phyloP scores from a whole-genome alignment of 1,139 yeast genomes.

The Kodamaea ohmeri region DNA sequence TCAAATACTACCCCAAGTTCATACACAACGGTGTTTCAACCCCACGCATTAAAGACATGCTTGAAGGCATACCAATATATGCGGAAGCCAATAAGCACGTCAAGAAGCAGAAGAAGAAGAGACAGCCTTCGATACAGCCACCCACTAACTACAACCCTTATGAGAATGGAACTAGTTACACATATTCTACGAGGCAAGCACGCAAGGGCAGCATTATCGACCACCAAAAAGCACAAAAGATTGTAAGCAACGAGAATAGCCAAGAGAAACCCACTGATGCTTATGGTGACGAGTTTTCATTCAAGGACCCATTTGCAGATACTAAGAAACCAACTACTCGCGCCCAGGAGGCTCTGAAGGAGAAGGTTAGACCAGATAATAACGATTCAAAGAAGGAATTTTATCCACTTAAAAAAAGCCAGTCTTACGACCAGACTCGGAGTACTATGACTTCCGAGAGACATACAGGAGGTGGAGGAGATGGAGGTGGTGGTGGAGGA shows the following conservation, averaged over 20 bases:
- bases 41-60: slow-evolving; percentile 35
- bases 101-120: slow-evolving; percentile 21
- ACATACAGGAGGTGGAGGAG: slow-evolving; percentile 10
- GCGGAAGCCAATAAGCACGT: slow-evolving; percentile 37
- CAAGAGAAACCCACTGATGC: slow-evolving; percentile 7
- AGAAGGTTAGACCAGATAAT: slow-evolving; percentile 1
- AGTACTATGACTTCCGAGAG: slow-evolving; percentile 30
- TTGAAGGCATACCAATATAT: slow-evolving; percentile 43
- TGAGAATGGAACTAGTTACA: slow-evolving; percentile 7
- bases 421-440: slow-evolving; percentile 41
- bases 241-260: background rate
- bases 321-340: slow-evolving; percentile 4
- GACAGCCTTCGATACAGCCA: slow-evolving; percentile 5
- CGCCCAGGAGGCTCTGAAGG: background rate
- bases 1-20: slow-evolving; percentile 40
- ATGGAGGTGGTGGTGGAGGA: too few relatives aligned
- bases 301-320: slow-evolving; percentile 11
- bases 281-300: slow-evolving; percentile 11
- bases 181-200: slow-evolving; percentile 7
- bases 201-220: slow-evolving; percentile 9
- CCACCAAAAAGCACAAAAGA: slow-evolving; percentile 6
- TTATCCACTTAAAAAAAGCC: slow-evolving; percentile 19
- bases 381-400: background rate
- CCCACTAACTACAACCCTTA: slow-evolving; percentile 8
- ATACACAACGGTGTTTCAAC: slow-evolving; percentile 42